Evolutionary conservation across 2,329 filamentous ascomycete species (phyloP), one percentile per base, ranked within the genome.

Genomic region (Cladorrhinum sp.): DNA sequence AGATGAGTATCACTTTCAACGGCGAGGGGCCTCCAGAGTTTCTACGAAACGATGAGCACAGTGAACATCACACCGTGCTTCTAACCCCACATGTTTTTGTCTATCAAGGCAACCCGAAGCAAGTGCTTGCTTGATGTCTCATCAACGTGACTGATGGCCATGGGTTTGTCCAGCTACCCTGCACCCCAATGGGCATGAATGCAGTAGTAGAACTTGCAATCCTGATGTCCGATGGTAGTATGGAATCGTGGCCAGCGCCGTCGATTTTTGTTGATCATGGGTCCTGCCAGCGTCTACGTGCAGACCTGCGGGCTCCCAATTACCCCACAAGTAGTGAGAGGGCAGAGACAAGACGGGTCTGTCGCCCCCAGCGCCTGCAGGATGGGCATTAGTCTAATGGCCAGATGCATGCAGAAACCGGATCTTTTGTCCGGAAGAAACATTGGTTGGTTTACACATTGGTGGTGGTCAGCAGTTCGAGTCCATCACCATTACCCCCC

Each of bases 241-340:
- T 41, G 22, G 20, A 48, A 32, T 45, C 20, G 49, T 27, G 22
- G 49, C 24, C 49, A 16, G 49, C 49, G 49, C 24, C 49, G 18
- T 22, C 20, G 22, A 50, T 24, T n/a, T 45, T 24, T 45, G 53
- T 45, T 56, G 53, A 56, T 56, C 53, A 56, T 56, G 53, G 38
- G 53, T n/a, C 22, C 49, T 56, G 20, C 53, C 53, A 38, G 53
- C 53, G 53, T 56, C 53, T 56, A 56, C 24, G 25, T 56, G 53
- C 53, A 48, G 23, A 38, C 22, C 25, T 32, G 25, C 29, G 20
- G 41, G 20, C 41, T 45, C 41, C 16, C 16, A 16, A 41, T 55
- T 55, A 55, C 52, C 29, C 52, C 52, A 55, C 29, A 38, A 41
- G 52, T 18, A 23, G 29, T 45, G 41, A 45, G 41, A 45, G 41